phyloP scores from a whole-genome alignment of 2,329 filamentous ascomycete species.

The Colletotrichum eremochloae region DNA sequence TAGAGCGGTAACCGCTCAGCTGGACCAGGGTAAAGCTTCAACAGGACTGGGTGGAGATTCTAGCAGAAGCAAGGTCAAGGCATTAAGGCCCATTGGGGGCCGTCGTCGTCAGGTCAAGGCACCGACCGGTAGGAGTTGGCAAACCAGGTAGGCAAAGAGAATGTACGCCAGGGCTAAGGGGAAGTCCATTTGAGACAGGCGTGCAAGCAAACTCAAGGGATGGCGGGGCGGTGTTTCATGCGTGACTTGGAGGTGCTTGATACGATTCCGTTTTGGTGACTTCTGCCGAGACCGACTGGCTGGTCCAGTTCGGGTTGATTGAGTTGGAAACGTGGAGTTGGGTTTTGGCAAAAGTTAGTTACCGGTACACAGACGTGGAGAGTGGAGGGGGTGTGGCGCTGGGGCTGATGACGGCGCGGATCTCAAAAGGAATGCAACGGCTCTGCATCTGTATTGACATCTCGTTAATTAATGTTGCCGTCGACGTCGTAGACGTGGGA shows the following conservation, averaged over 20 bases:
- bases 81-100: not conserved
- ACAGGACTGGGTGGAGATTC: constrained; percentile 7
- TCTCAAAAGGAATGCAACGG: constrained; percentile 8
- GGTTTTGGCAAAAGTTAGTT: not conserved
- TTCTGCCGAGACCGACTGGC: constrained; percentile 13
- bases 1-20: constrained; percentile 19
- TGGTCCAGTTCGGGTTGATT: not conserved
- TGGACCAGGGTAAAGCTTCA: constrained; percentile 19
- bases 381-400: not conserved
- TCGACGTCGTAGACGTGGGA: not conserved
- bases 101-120: constrained; percentile 9
- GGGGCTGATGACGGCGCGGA: constrained; percentile 10
- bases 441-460: not conserved
- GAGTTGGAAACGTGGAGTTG: constrained; percentile 5
- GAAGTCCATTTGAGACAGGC: constrained; percentile 7
- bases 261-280: constrained; percentile 7
- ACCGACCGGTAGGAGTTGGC: not conserved
- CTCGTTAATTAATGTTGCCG: not conserved
- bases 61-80: not conserved
- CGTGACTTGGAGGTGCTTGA: not conserved
- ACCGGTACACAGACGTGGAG: not conserved
- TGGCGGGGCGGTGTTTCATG: constrained; percentile 11
- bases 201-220: constrained; percentile 11
- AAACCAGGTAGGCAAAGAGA: not conserved
- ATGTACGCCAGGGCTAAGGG: not conserved